These are phyloP conservation scores for Volutella citrinella DNA, from an alignment of 2,329 filamentous ascomycete species.

Conservation along the genomic window DNA sequence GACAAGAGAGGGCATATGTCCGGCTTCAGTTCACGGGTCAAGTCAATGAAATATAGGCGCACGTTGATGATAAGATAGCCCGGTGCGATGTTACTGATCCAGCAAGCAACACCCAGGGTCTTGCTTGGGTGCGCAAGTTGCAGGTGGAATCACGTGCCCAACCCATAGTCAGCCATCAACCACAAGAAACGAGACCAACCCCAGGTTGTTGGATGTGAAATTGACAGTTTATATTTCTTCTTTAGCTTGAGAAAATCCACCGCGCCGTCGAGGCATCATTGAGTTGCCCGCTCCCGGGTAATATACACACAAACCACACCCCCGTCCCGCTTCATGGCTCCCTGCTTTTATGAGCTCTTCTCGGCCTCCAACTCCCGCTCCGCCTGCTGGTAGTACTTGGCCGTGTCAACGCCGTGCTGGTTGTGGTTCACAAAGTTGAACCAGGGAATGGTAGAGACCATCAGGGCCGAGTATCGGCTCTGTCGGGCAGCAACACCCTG, in stretches of 20 bases:
- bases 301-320: conserved; percentile 29
- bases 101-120: too few relatives aligned
- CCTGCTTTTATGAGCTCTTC: conserved; percentile 22
- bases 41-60: too few relatives aligned
- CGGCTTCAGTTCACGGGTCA: too few relatives aligned
- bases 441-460: conserved; percentile 85
- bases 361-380: conserved; percentile 91
- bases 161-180: too few relatives aligned
- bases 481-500: conserved; percentile 92
- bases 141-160: too few relatives aligned
- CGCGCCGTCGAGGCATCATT: conserved; percentile 18
- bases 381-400: conserved; percentile 96
- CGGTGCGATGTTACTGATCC: too few relatives aligned
- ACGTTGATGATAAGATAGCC: too few relatives aligned
- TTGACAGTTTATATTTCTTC: conserved; percentile 22
- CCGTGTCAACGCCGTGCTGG: conserved; percentile 94
- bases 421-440: conserved; percentile 98
- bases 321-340: neutral
- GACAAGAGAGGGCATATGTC: too few relatives aligned
- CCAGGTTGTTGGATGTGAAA: too few relatives aligned
- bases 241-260: conserved; percentile 17
- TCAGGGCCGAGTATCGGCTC: conserved; percentile 84
- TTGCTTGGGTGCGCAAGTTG: too few relatives aligned
- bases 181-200: too few relatives aligned
- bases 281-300: conserved; percentile 16